These are phyloP conservation scores for Coniochaeta sp. DNA, from an alignment of 2,329 filamentous ascomycete genomes.

Conservation along the genomic window DNA sequence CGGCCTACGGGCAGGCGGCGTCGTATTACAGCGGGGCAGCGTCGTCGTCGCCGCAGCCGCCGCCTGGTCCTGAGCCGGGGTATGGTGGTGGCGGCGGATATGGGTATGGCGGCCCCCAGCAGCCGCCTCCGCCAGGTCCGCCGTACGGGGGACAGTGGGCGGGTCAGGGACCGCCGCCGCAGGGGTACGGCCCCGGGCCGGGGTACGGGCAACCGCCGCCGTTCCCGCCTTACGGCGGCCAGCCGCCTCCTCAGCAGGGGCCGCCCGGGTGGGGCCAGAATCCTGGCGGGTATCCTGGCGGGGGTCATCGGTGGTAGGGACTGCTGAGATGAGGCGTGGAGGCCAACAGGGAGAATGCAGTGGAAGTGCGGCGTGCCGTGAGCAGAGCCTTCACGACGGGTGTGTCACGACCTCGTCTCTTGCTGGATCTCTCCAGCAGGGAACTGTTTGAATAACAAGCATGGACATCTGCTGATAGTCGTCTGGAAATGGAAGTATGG, in stretches of 20 bases:
- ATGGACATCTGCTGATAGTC: too few species aligned
- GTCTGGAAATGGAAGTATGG: conserved; percentile 1
- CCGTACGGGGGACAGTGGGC: conserved; percentile 6
- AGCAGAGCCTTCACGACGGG: too few species aligned
- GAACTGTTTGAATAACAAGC: too few species aligned
- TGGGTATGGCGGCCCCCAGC: not conserved
- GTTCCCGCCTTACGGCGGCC: conserved; percentile 19
- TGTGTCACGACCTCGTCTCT: too few species aligned
- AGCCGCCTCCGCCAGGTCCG: not conserved
- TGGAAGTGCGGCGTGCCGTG: too few species aligned
- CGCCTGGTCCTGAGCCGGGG: not conserved
- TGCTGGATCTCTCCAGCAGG: too few species aligned
- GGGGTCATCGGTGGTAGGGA: conserved; percentile 23
- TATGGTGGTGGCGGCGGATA: conserved; percentile 13
- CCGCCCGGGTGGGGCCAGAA: conserved; percentile 27
- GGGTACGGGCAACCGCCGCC: conserved; percentile 16
- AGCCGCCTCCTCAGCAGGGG: conserved; percentile 14
- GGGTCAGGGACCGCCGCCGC: conserved; percentile 12
- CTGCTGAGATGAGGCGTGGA: not conserved
- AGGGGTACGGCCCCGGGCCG: conserved; percentile 7
- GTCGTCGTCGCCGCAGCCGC: not conserved
- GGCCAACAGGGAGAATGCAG: too few species aligned
- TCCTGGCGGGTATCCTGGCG: conserved; percentile 29
- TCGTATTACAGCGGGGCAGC: not conserved
- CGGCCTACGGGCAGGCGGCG: not conserved